Base-by-base conservation (phyloP, 176 grass and related monocot species). In the Ensete ventricosum region DNA sequence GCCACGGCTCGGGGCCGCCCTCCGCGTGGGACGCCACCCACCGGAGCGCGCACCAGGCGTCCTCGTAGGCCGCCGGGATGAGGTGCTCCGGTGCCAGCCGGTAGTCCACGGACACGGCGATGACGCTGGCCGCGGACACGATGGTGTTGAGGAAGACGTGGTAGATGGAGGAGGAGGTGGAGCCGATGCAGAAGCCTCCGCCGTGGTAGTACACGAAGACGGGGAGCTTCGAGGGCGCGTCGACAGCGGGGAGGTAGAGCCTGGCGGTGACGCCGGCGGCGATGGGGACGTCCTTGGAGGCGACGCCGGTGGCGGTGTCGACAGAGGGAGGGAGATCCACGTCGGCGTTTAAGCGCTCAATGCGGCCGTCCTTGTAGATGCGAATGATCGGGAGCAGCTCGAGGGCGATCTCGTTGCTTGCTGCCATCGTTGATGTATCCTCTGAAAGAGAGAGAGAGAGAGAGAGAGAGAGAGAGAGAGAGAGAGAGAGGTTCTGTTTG, bases 11-110 rank as follows among this genome's bases (percentile, higher is more conserved):
- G 2, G 69, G 68, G 24, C 83, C 83, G 11, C 9, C 52, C 17
- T 50, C 81, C 1, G 57, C 62, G 24, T 89, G 88, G 23, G 85
- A 81, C 17, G 83, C 83, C 55, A 87, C 82, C 92, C 92, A 96
- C 64, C 74, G 29, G 22, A 96, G 88, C 11, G 92, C 92, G 24
- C 71, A 71, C 78, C 78, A 77, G 4, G 65, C 76, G 54, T 85
- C 83, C 12, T 80, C 78, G 25, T 85, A 85, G 53, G 75, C 73
- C 3, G 67, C 78, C 5, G 83, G 78, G 58, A 81, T 65, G 0
- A 79, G 78, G 71, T 85, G 78, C 73, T 85, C 83, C 8, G 83
- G 83, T 3, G 83, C 83, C 17, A 85, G 51, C 11, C 83, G 64
- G 73, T 85, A 85, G 53, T 85, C 73, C 0, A 85, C 73, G 20